Base-by-base conservation (phyloP, 495 filamentous ascomycete species). In the Filosporella fistucella region DNA sequence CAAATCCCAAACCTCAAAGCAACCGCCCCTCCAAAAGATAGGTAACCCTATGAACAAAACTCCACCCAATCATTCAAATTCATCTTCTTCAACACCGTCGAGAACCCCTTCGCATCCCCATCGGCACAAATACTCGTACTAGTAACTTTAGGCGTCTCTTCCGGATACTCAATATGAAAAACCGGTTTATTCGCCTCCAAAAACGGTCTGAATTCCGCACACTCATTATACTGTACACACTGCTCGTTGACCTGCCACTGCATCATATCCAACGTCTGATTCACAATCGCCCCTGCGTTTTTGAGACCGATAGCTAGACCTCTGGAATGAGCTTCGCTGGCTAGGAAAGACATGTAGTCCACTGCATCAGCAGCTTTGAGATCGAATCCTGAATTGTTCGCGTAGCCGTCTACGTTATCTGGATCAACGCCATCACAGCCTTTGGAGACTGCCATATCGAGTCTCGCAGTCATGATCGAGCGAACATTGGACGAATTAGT, bases 231-330 rank as follows among this genome's bases (percentile, higher is more conserved):
- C 57, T 79, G 58, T 2, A 75, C 77, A 58, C 85, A 89, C 61
- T 88, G 78, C 68, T 89, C 85, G 61, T 88, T 86, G 38, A 89
- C 82, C 12, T 68, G 70, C 69, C 84, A 89, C 50, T 87, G 72
- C 56, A 82, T 76, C 1, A 75, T 65, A 7, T 60, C 54, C 4
- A 87, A 57, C 0, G 85, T 79, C 0, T 64, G 49, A 17, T 66
- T 55, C 33, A 88, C 75, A 45, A 89, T 80, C 12, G 63, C 69
- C 1, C 68, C 76, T 1, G 74, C 76, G 49, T 88, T 88, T 65
- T 89, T 87, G 17, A 88, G 65, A 0, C 84, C 85, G 21, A 83
- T 63, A 4, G 78, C 70, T 30, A 70, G 24, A 18, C 68, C 64
- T 10, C 65, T 68, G 11, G 48, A 50, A 45, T 70, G 64, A 7